Evolutionary conservation across 768 basidiomycete genomes (phyloP).

Genomic region (Tricholoma matsutake): DNA sequence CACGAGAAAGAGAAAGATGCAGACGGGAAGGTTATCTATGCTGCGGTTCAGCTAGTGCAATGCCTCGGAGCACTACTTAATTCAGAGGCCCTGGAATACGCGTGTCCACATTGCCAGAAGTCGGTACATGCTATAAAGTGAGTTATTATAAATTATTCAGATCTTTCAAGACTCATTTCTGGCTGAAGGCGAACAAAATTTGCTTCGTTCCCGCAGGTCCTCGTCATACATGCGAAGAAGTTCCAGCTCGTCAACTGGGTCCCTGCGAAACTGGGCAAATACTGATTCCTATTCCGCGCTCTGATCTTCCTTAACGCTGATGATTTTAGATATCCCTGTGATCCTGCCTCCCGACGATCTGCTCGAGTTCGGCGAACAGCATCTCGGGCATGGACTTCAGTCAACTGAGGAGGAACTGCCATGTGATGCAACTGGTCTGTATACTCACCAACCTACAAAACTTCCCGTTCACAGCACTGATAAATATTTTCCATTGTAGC

Average conservation of each 20-base stretch:
- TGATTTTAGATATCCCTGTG: constrained; percentile 74
- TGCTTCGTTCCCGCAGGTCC: constrained; percentile 82
- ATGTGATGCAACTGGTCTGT: constrained; percentile 40
- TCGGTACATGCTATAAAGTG: constrained; percentile 73
- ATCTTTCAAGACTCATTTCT: constrained; percentile 1
- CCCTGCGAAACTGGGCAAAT: constrained; percentile 85
- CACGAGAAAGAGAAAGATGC: constrained; percentile 18
- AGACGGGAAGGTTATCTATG: constrained; percentile 63
- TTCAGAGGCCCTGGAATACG: constrained; percentile 72
- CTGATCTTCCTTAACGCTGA: neutral
- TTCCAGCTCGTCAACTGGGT: constrained; percentile 98
- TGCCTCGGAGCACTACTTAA: constrained; percentile 62
- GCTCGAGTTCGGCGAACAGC: constrained; percentile 56
- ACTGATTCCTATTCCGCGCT: neutral
- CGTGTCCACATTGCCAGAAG: constrained; percentile 70
- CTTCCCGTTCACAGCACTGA: neutral
- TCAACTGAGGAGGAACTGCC: constrained; percentile 68
- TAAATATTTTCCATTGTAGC: constrained; percentile 19
- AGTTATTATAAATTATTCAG: constrained; percentile 21
- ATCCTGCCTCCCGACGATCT: constrained; percentile 55
- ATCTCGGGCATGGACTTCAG: constrained; percentile 70
- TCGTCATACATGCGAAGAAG: constrained; percentile 89
- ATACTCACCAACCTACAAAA: neutral
- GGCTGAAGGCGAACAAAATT: constrained; percentile 64
- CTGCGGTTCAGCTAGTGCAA: constrained; percentile 53